Base-by-base conservation (phyloP, 768 basidiomycete species). In the Lactarius sanguifluus region DNA sequence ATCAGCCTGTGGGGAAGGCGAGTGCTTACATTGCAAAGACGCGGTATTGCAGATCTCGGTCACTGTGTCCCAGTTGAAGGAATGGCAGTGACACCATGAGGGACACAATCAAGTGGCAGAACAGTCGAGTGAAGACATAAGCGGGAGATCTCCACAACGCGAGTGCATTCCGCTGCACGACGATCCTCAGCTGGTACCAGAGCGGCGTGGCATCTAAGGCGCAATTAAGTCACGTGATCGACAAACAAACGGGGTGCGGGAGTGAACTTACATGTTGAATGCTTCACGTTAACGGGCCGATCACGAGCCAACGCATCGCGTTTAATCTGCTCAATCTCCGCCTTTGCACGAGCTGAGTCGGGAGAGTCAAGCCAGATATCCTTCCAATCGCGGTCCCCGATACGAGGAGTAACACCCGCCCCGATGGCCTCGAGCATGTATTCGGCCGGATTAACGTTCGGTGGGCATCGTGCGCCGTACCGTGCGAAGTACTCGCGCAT, bases 381-480 rank as follows among this genome's bases (percentile, higher is more conserved):
- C 67, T 88, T 87, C 94, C 94, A 96, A 72, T 96, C 94, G 34
- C 86, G 85, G 59, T 89, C 83, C 1, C 90, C 90, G 55, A 92
- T 82, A 60, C 86, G 82, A 1, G 88, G 83, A 13, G 87, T 82
- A 55, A 92, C 82, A 62, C 92, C 92, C 62, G 92, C 92, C 67
- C 94, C 93, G 64, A 94, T 94, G 18, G 89, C 91, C 65, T 92
- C 89, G 2, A 94, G 82, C 88, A 91, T 90, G 72, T 84, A 92
- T 75, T 76, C 85, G 12, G 84, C 84, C 5, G 92, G 93, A 73
- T 96, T 96, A 71, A 88, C 87, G 69, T 88, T 89, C 0, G 84
- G 47, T 5, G 92, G 91, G 75, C 92, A 95, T 30, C 75, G 65
- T 0, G 90, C 94, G 12, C 92, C 92, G 64, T 91, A 78, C 12